Base-by-base conservation (phyloP, 768 basidiomycete species). In the Kwoniella newhampshirensis region DNA sequence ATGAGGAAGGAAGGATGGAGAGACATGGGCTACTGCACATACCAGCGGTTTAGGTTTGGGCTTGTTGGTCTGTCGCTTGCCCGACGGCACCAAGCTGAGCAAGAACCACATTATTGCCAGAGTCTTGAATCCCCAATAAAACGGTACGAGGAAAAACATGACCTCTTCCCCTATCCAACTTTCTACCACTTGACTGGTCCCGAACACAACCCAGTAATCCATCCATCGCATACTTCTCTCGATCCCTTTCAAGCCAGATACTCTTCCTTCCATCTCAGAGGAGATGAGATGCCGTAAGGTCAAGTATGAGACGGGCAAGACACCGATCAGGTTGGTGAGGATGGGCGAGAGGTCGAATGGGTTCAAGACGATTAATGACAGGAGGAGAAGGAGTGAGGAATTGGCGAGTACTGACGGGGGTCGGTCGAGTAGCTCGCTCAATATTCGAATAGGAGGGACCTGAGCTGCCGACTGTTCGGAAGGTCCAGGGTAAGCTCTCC, bases 161-260 rank as follows among this genome's bases (percentile, higher is more conserved):
- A 25, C 4, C 0, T 57, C 48, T 49, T 57, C 39, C 15, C 47
- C 48, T 21, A 50, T 11, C 11, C 25, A 1, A 12, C 30, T 37
- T 28, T 54, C 58, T 7, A 59, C 1, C 2, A 54, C 26, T 0
- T 36, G n/a, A 12, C 51, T 45, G 7, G 50, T 52, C 15, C 36
- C 27, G 40, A 37, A 59, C 4, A 59, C 25, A 5, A 59, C 12
- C 58, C 58, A 59, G 37, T 53, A 59, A 42, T 59, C 58, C n/a
- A 59, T 15, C 49, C 36, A 49, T 36, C 50, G 18, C 18, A 4
- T 5, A 23, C 21, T 42, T 40, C 18, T 42, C 20, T 23, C 26
- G 18, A 23, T 45, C 27, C 28, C 49, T 35, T 58, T n/a, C n/a
- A n/a, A n/a, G n/a, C n/a, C n/a, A n/a, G n/a, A n/a, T n/a, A n/a